phyloP scores from a whole-genome alignment of 306 rosid species.

The Oxytropis ochrocephala region DNA sequence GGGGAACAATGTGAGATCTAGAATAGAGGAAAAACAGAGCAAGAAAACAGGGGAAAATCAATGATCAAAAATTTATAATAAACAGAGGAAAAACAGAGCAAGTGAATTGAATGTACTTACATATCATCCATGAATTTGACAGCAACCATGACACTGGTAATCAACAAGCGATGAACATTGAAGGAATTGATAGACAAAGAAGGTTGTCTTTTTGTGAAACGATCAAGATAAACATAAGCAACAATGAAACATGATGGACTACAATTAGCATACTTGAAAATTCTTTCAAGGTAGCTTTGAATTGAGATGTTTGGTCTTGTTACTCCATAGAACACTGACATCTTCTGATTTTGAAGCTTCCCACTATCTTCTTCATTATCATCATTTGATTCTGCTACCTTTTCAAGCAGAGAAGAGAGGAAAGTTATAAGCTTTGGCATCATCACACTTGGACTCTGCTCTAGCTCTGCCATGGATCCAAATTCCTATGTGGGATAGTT shows the following conservation, averaged over 20 bases:
- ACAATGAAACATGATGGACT: constrained; percentile 82
- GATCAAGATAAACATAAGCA: constrained; percentile 90
- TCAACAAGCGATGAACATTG: constrained; percentile 77
- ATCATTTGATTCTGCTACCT: constrained; percentile 76
- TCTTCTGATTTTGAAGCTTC: constrained; percentile 41
- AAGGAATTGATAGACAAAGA: constrained; percentile 69
- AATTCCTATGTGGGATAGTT: constrained; percentile 10
- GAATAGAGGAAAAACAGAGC: too few species aligned
- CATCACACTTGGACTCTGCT: constrained; percentile 66
- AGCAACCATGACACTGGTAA: constrained; percentile 91
- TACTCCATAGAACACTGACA: constrained; percentile 79
- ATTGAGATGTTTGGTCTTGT: constrained; percentile 70
- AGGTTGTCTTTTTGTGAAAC: constrained; percentile 71
- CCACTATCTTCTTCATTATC: constrained; percentile 42
- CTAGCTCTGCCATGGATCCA: constrained; percentile 71
- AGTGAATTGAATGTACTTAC: constrained; percentile 37
- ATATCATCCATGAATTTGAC: constrained; percentile 97
- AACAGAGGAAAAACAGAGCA: constrained; percentile 13
- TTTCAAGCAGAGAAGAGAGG: constrained; percentile 74
- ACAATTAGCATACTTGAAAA: constrained; percentile 90
- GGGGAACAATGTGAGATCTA: too few species aligned
- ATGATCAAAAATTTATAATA: background rate
- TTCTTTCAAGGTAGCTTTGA: constrained; percentile 75
- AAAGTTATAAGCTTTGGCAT: constrained; percentile 64
- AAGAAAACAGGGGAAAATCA: background rate